Conservation (phyloP, 306 rosid species). For the Sicyos baderoa region DNA sequence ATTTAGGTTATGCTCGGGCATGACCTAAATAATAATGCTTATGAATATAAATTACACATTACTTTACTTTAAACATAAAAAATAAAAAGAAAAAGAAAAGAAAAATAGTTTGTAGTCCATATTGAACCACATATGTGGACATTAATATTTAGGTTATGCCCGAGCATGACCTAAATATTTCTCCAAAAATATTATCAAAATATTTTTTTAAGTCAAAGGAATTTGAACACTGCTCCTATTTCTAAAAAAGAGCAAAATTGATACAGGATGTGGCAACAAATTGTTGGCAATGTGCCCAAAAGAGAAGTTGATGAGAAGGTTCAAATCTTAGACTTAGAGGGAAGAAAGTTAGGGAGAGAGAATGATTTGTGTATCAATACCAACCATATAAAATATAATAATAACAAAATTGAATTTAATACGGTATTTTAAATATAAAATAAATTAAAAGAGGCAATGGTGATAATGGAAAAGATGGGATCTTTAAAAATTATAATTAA, state of each 20-base stretch:
- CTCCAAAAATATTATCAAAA: not conserved
- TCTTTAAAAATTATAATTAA: not conserved
- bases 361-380: not conserved
- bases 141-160: too few species aligned
- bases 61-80: too few species aligned
- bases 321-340: not conserved
- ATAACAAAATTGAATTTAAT: not conserved
- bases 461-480: not conserved
- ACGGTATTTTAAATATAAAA: not conserved
- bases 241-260: constrained; percentile 1
- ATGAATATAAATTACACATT: too few species aligned
- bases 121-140: too few species aligned
- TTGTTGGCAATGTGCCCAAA: constrained; percentile 15
- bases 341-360: not conserved
- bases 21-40: too few species aligned
- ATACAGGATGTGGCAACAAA: constrained; percentile 1
- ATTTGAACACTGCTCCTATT: not conserved
- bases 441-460: not conserved
- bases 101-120: too few species aligned
- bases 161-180: too few species aligned
- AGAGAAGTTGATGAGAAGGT: not conserved
- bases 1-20: too few species aligned
- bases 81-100: too few species aligned
- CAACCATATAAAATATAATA: not conserved
- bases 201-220: constrained; percentile 1